These are phyloP conservation scores for Fraxinus sp. DNA, from an alignment of 305 asterid species.

Conservation along the genomic window DNA sequence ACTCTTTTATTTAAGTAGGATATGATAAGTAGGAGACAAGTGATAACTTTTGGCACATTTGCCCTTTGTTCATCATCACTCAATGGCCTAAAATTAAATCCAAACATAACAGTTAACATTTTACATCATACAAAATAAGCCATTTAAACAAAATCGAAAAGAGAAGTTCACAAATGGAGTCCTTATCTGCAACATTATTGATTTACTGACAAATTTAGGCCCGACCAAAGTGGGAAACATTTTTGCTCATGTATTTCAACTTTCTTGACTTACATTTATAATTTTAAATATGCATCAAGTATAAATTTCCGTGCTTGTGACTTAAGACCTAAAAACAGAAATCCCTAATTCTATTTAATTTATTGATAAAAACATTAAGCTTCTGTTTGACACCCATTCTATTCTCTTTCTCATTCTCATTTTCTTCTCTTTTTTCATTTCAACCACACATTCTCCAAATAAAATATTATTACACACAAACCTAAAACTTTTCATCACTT, in stretches of 20 bases:
- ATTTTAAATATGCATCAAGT: not conserved
- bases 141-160: not conserved
- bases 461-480: too few relatives aligned
- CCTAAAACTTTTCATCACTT: too few relatives aligned
- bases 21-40: too few relatives aligned
- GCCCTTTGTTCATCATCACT: constrained; percentile 58
- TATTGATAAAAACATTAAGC: not conserved
- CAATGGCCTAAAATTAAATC: constrained; percentile 51
- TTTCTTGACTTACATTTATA: not conserved
- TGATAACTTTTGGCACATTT: constrained; percentile 56
- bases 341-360: constrained; percentile 8
- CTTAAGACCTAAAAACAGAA: not conserved
- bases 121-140: not conserved
- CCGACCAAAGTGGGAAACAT: not conserved
- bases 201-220: not conserved
- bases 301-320: not conserved
- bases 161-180: not conserved
- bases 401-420: too few relatives aligned
- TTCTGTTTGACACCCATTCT: too few relatives aligned
- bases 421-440: too few relatives aligned
- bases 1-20: too few relatives aligned
- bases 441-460: too few relatives aligned
- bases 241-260: not conserved
- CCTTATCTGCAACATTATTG: not conserved
- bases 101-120: constrained; percentile 1